Conservation (phyloP, 2,329 filamentous ascomycete species). For the Byssothecium circinans region DNA sequence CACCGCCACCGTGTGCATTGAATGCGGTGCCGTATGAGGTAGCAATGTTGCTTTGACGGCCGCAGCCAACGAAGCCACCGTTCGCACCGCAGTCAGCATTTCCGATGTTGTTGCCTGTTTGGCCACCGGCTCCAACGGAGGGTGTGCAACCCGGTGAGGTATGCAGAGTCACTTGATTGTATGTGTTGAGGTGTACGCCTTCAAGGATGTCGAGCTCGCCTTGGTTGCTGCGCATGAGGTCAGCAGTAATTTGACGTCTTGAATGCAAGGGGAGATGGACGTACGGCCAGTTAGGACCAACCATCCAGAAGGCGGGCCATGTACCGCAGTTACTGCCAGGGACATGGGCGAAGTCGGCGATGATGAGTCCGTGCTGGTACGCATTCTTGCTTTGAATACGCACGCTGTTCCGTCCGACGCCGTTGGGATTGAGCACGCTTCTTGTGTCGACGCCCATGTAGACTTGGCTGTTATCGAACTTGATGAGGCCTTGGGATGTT, state of each 20-base stretch:
- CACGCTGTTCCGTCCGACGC: constrained; percentile 40
- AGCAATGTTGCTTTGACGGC: constrained; percentile 27
- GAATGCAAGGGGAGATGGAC: neutral
- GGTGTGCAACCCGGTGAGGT: constrained; percentile 39
- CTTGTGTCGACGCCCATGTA: constrained; percentile 45
- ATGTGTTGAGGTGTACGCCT: constrained; percentile 42
- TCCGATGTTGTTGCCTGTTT: constrained; percentile 31
- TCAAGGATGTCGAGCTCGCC: constrained; percentile 43
- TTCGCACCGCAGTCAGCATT: constrained; percentile 41
- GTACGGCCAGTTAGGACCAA: constrained; percentile 44
- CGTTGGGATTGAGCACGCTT: constrained; percentile 33
- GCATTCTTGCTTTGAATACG: constrained; percentile 40
- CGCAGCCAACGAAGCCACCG: constrained; percentile 40
- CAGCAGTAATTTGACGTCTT: neutral
- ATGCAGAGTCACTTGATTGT: constrained; percentile 44
- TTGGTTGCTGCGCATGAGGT: constrained; percentile 16
- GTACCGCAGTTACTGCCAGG: constrained; percentile 42
- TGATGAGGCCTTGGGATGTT: constrained; percentile 35
- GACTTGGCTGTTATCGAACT: constrained; percentile 36
- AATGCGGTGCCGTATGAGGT: constrained; percentile 44
- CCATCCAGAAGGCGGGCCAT: constrained; percentile 47
- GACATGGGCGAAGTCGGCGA: constrained; percentile 45
- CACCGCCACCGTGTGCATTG: constrained; percentile 47
- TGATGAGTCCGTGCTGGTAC: constrained; percentile 43
- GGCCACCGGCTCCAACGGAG: constrained; percentile 33